Evolutionary conservation across 1,284 basidiomycete species (phyloP).

Genomic region (Fomitopsis palustris): DNA sequence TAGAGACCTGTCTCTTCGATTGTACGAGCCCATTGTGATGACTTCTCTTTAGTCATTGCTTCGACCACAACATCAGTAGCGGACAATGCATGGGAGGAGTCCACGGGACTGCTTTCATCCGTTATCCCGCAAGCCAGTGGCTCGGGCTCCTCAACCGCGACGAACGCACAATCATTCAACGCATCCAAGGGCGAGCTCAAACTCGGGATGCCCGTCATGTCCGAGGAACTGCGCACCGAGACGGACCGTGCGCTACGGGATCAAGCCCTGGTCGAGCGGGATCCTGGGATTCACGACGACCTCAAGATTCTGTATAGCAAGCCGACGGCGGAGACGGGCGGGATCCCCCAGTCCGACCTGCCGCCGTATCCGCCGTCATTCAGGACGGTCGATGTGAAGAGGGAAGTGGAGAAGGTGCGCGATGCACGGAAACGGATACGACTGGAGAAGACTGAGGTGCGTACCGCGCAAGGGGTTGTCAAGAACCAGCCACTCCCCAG

Average conservation of each 20-base stretch:
- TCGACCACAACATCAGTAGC: slow-evolving; percentile 63
- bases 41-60: slow-evolving; percentile 54
- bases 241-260: slow-evolving; percentile 71
- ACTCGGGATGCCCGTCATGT: slow-evolving; percentile 76
- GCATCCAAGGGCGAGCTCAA: slow-evolving; percentile 72
- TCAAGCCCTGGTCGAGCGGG: slow-evolving; percentile 68
- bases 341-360: slow-evolving; percentile 73
- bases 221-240: slow-evolving; percentile 78
- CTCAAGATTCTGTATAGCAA: slow-evolving; percentile 44
- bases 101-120: slow-evolving; percentile 75
- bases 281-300: slow-evolving; percentile 63
- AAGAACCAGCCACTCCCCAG: slow-evolving; percentile 76
- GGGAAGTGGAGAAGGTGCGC: slow-evolving; percentile 88
- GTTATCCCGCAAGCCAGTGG: slow-evolving; percentile 64
- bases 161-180: slow-evolving; percentile 73
- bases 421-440: slow-evolving; percentile 90
- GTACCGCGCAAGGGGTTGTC: slow-evolving; percentile 54
- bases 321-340: slow-evolving; percentile 46
- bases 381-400: slow-evolving; percentile 83
- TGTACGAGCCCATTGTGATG: slow-evolving; percentile 19
- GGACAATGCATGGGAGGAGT: slow-evolving; percentile 73
- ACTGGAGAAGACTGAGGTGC: slow-evolving; percentile 68
- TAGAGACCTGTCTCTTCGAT: background rate
- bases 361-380: slow-evolving; percentile 80
- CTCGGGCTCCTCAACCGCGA: slow-evolving; percentile 31